These are phyloP conservation scores for Tulasnella sp. DNA, from an alignment of 768 basidiomycete species.

Conservation along the genomic window DNA sequence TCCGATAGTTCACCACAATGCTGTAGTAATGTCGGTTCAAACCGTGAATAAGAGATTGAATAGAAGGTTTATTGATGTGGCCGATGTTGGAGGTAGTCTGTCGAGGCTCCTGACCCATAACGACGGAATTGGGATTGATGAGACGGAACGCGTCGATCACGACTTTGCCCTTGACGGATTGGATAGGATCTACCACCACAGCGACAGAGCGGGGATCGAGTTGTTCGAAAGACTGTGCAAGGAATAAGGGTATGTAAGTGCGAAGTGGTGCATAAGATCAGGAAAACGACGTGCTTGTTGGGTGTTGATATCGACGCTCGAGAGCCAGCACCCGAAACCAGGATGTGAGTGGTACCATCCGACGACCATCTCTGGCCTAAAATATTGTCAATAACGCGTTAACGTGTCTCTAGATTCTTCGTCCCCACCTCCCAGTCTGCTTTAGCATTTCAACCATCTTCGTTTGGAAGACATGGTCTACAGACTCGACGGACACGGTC, in stretches of 20 bases:
- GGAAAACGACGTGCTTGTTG: slow-evolving; percentile 64
- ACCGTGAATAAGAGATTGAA: slow-evolving; percentile 96
- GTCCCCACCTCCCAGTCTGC: slow-evolving; percentile 86
- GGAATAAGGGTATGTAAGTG: neutral
- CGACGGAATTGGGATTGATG: slow-evolving; percentile 85
- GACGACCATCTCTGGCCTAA: slow-evolving; percentile 91
- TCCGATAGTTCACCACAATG: slow-evolving; percentile 95
- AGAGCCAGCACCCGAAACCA: slow-evolving; percentile 98
- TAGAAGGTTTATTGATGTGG: slow-evolving; percentile 98
- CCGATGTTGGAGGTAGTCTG: slow-evolving; percentile 99
- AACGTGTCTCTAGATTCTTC: neutral
- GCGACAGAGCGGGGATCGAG: slow-evolving; percentile 91
- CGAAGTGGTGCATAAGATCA: neutral
- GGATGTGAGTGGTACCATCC: slow-evolving; percentile 99
- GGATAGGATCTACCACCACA: slow-evolving; percentile 97
- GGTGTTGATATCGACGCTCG: slow-evolving; percentile 97
- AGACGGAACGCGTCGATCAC: slow-evolving; percentile 99
- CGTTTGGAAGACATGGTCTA: slow-evolving; percentile 96
- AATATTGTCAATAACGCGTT: slow-evolving; percentile 25
- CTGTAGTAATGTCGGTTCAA: slow-evolving; percentile 98
- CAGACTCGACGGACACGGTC: slow-evolving; percentile 94
- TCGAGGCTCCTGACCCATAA: slow-evolving; percentile 88
- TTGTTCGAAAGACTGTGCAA: slow-evolving; percentile 84
- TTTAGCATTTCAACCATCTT: slow-evolving; percentile 99
- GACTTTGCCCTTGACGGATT: slow-evolving; percentile 97